These are phyloP conservation scores for Leishmania major DNA, from an alignment of 208 protist genomes.

Conservation along the genomic window DNA sequence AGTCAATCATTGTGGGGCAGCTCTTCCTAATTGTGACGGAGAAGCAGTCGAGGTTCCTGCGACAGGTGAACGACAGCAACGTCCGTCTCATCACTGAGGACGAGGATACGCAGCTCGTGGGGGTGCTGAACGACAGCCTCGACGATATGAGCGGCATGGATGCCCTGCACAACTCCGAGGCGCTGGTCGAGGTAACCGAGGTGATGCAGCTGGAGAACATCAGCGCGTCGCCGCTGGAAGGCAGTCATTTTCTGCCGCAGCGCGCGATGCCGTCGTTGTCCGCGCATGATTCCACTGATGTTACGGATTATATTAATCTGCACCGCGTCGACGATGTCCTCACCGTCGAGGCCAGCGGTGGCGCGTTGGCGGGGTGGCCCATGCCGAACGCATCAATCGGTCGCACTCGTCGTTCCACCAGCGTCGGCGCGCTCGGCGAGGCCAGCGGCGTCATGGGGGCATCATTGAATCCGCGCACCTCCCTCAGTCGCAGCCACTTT, in stretches of 20 bases:
- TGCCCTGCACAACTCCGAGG: constrained; percentile 12
- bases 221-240: constrained; percentile 3
- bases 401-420: constrained; percentile 25
- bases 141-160: constrained; percentile 21
- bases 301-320: constrained; percentile 1
- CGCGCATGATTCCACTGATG: background rate
- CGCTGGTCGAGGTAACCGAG: constrained; percentile 15
- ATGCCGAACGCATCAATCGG: background rate
- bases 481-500: constrained; percentile 52
- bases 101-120: constrained; percentile 15
- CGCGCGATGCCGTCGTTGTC: constrained; percentile 12
- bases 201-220: constrained; percentile 33
- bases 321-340: background rate
- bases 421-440: constrained; percentile 25
- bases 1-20: constrained; percentile 87
- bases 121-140: constrained; percentile 8
- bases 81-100: constrained; percentile 75
- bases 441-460: constrained; percentile 26
- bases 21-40: constrained; percentile 73
- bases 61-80: constrained; percentile 81
- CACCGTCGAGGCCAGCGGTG: background rate
- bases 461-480: constrained; percentile 27
- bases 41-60: constrained; percentile 70
- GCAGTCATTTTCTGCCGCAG: background rate
- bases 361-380: constrained; percentile 6